These are phyloP conservation scores for Mortierella alpina DNA, from an alignment of 192 early-diverging fungal genomes.

Conservation along the genomic window DNA sequence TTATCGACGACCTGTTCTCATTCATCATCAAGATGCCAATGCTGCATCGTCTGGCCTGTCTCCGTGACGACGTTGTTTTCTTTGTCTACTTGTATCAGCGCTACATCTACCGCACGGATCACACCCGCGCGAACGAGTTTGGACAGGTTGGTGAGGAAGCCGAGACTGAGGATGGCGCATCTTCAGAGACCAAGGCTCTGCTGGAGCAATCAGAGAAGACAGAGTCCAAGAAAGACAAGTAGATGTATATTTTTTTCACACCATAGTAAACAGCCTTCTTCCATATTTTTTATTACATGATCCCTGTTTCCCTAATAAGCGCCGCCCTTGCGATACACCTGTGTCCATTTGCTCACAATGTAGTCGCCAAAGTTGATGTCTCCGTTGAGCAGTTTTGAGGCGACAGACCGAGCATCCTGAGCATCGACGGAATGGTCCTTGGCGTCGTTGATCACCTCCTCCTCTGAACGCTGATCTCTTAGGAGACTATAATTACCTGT, in stretches of 20 bases:
- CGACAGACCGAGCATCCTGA: slow-evolving; percentile 23
- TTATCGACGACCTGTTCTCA: slow-evolving; percentile 90
- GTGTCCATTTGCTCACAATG: slow-evolving; percentile 53
- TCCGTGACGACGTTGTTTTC: slow-evolving; percentile 90
- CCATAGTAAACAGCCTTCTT: too few relatives aligned
- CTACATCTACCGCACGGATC: slow-evolving; percentile 85
- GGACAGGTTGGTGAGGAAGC: slow-evolving; percentile 73
- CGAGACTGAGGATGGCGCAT: slow-evolving; percentile 27
- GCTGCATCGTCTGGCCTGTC: slow-evolving; percentile 84
- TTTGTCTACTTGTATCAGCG: slow-evolving; percentile 88
- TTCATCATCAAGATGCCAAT: slow-evolving; percentile 97
- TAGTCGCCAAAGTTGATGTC: slow-evolving; percentile 53
- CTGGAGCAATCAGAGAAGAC: slow-evolving; percentile 7
- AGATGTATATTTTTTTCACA: slow-evolving; percentile 13
- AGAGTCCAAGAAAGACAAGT: slow-evolving; percentile 58
- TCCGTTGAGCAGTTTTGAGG: slow-evolving; percentile 37
- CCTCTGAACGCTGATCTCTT: slow-evolving; percentile 37
- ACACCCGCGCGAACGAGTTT: slow-evolving; percentile 89
- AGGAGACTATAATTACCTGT: slow-evolving; percentile 44
- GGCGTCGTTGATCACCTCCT: background rate
- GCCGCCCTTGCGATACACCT: slow-evolving; percentile 48
- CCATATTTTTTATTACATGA: too few relatives aligned
- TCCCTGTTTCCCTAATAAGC: slow-evolving; percentile 7
- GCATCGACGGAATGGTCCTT: background rate
- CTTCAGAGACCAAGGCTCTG: slow-evolving; percentile 7